Percentiles rank a stretch among this genome's conserved stretches.
phyloP scores from a whole-genome alignment of 139 green algal genomes.

The Astrephomene gubernaculifera region DNA sequence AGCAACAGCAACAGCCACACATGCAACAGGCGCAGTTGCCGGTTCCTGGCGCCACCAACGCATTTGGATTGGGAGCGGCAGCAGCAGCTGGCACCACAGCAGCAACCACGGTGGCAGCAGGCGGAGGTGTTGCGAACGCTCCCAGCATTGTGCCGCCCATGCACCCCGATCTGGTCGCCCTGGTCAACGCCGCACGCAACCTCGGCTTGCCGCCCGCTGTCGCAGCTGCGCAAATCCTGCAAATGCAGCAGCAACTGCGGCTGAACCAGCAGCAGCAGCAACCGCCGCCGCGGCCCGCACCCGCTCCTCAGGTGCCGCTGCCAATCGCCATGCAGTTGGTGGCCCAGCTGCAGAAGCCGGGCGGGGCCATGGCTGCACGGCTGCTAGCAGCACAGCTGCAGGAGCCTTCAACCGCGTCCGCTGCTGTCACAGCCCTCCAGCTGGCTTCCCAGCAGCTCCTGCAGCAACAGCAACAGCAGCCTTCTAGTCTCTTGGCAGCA shows the following conservation, averaged over 20 bases:
- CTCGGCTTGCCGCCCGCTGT: neutral
- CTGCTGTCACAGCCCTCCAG: neutral
- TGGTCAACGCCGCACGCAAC: neutral
- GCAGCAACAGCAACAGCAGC: neutral
- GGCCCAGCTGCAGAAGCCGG: slow-evolving; percentile 4
- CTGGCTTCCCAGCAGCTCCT: neutral
- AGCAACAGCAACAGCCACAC: too few species aligned
- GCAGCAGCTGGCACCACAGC: neutral
- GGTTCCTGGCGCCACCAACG: neutral
- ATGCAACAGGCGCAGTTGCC: neutral
- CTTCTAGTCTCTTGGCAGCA: neutral
- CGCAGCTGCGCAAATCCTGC: neutral
- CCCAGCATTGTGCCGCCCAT: neutral
- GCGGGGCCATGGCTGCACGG: neutral
- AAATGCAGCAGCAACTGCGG: neutral
- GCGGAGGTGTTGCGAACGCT: neutral
- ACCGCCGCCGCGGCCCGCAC: neutral
- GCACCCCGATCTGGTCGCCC: neutral
- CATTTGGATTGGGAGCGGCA: neutral
- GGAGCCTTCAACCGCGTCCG: neutral
- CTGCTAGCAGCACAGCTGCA: slow-evolving; percentile 10
- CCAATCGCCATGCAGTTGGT: neutral
- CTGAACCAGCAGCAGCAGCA: neutral
- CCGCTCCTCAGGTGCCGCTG: neutral
- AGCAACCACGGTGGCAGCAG: neutral